Base-by-base conservation (phyloP, 2,329 filamentous ascomycete genomes). In the Botrytis tulipae region DNA sequence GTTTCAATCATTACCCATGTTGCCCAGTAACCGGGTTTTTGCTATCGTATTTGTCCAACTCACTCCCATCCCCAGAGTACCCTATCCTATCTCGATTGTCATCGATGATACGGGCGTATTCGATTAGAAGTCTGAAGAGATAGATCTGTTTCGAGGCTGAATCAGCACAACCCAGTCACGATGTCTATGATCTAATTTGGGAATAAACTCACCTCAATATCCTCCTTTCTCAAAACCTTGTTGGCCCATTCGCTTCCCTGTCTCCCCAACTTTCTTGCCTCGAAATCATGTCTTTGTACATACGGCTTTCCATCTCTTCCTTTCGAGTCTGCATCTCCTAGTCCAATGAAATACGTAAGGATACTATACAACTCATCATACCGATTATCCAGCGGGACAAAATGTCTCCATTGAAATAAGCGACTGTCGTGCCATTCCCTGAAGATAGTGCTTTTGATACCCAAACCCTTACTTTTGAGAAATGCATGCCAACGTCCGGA, bases 361-460 rank as follows among this genome's bases (percentile, higher is more conserved):
- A 93, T 90, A 61, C 88, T 90, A 75, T 90, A 94, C 78, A 92
- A 87, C 77, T 95, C 93, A 51, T 87, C 83, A 78, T 91, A 94
- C 1, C 90, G 87, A 78, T 88, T 92, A 80, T 94, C 91, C 87
- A 95, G 90, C 25, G 93, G 93, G 2, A 94, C 90, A 78, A 93
- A 95, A 82, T 96, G 93, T 78, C 89, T 89, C 93, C 93, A 96
- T 0, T 92, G 86, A 3, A 93, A 84, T 1, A 95, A 84, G 4
- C 93, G 86, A 62, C 87, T 87, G 80, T 95, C 92, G 79, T 95
- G 93, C 93, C 93, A 96, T 81, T 96, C 93, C 32, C 88, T 86
- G 83, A 91, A 96, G 35, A 95, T 84, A 0, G 93, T 94, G 9
- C 91, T 89, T 83, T 95, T 96, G 83, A 96, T 88, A 0, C 91